A percentile compares a stretch with the other conserved stretches of the same genome.
Conservation (phyloP, 352 stramenopile genomes). For the Globisporangium emineosum region DNA sequence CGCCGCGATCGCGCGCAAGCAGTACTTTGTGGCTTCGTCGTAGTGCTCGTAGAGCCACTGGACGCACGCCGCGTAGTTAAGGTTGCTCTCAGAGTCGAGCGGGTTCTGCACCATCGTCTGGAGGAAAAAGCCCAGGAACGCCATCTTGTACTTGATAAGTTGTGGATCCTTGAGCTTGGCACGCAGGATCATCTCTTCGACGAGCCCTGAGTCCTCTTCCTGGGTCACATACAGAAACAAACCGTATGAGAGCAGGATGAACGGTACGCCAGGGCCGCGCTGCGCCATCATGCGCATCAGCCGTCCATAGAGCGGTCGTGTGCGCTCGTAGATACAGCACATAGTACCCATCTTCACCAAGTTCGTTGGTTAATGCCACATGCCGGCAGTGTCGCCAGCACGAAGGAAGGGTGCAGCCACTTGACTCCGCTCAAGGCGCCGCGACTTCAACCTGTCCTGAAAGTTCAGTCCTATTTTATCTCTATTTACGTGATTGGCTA, state of each 20-base stretch:
- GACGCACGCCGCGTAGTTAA: slow-evolving; percentile 85
- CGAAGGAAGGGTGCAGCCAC: too few species aligned
- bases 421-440: too few species aligned
- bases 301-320: too few species aligned
- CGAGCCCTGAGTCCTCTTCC: too few species aligned
- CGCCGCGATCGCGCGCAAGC: slow-evolving; percentile 58
- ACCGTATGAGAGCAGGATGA: slow-evolving; percentile 77
- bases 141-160: slow-evolving; percentile 70
- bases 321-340: too few species aligned
- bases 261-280: slow-evolving; percentile 68
- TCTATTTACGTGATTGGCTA: too few species aligned
- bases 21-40: slow-evolving; percentile 59
- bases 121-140: slow-evolving; percentile 75
- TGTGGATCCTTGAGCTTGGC: slow-evolving; percentile 53
- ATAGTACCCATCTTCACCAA: too few species aligned
- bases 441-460: too few species aligned
- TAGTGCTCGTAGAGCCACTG: too few species aligned
- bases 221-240: slow-evolving; percentile 72
- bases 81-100: slow-evolving; percentile 49
- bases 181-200: slow-evolving; percentile 67
- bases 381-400: too few species aligned
- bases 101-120: slow-evolving; percentile 71
- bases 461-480: too few species aligned
- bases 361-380: too few species aligned
- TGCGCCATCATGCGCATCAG: slow-evolving; percentile 77